phyloP scores from a whole-genome alignment of 2,329 filamentous ascomycete species.

The Zasmidium angulare region DNA sequence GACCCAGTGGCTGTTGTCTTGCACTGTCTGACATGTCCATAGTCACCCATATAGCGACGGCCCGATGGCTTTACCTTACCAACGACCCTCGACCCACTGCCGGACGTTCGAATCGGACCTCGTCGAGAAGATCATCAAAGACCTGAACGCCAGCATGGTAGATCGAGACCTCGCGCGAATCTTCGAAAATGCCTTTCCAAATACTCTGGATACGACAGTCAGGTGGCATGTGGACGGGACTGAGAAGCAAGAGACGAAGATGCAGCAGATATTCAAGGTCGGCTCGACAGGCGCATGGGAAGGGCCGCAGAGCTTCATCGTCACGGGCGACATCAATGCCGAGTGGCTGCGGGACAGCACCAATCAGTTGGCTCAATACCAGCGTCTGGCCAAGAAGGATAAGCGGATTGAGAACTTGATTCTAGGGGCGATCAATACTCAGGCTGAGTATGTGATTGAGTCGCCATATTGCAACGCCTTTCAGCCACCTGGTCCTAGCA shows the following conservation, averaged over 20 bases:
- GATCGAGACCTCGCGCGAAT: constrained; percentile 86
- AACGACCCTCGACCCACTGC: constrained; percentile 76
- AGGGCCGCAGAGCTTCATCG: constrained; percentile 88
- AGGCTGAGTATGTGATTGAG: constrained; percentile 90
- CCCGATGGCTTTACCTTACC: constrained; percentile 76
- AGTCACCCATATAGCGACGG: constrained; percentile 80
- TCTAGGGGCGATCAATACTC: constrained; percentile 91
- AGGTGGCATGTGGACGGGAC: constrained; percentile 75
- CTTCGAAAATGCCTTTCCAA: constrained; percentile 78
- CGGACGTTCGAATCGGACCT: constrained; percentile 84
- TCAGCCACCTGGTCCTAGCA: constrained; percentile 84
- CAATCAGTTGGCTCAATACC: constrained; percentile 90
- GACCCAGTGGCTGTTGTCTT: neutral
- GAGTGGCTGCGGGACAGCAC: constrained; percentile 92
- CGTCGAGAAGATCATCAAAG: constrained; percentile 83
- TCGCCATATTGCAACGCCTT: constrained; percentile 98
- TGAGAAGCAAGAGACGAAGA: constrained; percentile 42
- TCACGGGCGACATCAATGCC: constrained; percentile 80
- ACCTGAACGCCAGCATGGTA: constrained; percentile 75
- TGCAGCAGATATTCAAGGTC: constrained; percentile 29
- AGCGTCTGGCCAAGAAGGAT: constrained; percentile 79
- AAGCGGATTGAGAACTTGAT: constrained; percentile 75
- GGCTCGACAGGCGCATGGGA: constrained; percentile 57
- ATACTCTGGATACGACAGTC: constrained; percentile 85
- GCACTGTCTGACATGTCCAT: constrained; percentile 15